Percentiles rank a stretch among this genome's conserved stretches.
phyloP scores from a whole-genome alignment of 1,284 basidiomycete species.

The Cryptococcus sp. region DNA sequence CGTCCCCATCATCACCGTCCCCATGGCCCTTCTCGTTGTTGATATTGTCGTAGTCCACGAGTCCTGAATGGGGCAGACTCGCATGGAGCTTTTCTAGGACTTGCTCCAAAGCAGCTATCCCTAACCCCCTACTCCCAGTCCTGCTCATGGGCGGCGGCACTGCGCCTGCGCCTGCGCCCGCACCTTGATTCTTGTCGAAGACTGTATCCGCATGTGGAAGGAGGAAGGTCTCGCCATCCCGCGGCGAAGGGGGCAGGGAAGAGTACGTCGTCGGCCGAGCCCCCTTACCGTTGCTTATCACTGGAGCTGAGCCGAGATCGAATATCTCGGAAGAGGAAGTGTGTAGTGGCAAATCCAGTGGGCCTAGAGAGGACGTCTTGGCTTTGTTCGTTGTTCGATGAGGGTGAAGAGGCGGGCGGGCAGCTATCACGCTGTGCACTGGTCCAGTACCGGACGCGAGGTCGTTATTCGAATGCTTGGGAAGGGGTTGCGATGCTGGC shows the following conservation, averaged over 20 bases:
- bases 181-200: not conserved
- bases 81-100: conserved; percentile 10
- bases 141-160: conserved; percentile 1
- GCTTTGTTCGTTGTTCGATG: not conserved
- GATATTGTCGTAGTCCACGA: not conserved
- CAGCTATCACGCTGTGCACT: conserved; percentile 3
- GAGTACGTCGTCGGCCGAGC: conserved; percentile 42
- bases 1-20: not conserved
- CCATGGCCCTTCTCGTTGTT: not conserved
- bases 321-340: conserved; percentile 32
- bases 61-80: not conserved
- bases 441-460: not conserved
- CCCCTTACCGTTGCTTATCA: not conserved
- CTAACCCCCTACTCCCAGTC: conserved; percentile 7
- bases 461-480: not conserved
- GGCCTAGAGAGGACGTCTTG: not conserved
- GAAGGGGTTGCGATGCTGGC: not conserved
- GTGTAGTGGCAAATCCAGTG: conserved; percentile 12
- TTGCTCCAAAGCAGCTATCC: conserved; percentile 17
- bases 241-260: conserved; percentile 45
- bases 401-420: conserved; percentile 2
- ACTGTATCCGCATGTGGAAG: not conserved
- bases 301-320: conserved; percentile 1
- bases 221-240: conserved; percentile 19
- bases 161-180: not conserved